Base-by-base conservation (phyloP, 331 rosid species). In the Pyrus hybrid region DNA sequence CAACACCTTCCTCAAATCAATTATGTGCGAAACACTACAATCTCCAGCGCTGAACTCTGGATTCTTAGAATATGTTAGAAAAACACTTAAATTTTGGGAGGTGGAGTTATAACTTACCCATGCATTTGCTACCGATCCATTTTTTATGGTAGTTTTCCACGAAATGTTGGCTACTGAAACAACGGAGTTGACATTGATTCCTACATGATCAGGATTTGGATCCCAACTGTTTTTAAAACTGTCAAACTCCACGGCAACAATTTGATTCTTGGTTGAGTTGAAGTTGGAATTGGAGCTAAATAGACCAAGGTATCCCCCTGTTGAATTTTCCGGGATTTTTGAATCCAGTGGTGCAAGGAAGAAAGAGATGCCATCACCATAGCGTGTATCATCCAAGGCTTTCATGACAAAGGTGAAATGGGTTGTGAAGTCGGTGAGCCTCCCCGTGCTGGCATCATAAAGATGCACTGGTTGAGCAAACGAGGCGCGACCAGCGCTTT, bases 211-310 rank as follows among this genome's bases (percentile, higher is more conserved):
- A 13, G 74, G 18, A 11, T 32, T 70, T 5, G 93, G 91, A 83
- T 90, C 96, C 91, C 91, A 88, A 0, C 1, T 0, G 4, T 83
- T 78, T 18, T 0, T 0, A 25, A 4, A 74, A 66, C 80, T 86
- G 68, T 90, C 93, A 54, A 90, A 88, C 86, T 88, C 94, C 62
- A 91, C 88, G 0, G 88, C 94, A 35, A 89, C 91, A 58, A 87
- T 76, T 21, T 76, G 80, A 60, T 89, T 83, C 10, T 32, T 70
- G 21, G 75, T 68, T 8, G 61, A 3, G 57, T 81, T 54, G 18
- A 71, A 53, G 20, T 86, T 87, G 8, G 88, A 33, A 13, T 75
- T 74, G 17, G 8, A 0, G 49, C 62, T 70, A 77, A 89, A 83
- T 7, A 91, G 82, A 5, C 78, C 95, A 72, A 91, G 95, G 26